A percentile compares a stretch with the other conserved stretches of the same genome.
phyloP scores from a whole-genome alignment of 2,329 filamentous ascomycete species.

The Pseudogymnoascus sp. region DNA sequence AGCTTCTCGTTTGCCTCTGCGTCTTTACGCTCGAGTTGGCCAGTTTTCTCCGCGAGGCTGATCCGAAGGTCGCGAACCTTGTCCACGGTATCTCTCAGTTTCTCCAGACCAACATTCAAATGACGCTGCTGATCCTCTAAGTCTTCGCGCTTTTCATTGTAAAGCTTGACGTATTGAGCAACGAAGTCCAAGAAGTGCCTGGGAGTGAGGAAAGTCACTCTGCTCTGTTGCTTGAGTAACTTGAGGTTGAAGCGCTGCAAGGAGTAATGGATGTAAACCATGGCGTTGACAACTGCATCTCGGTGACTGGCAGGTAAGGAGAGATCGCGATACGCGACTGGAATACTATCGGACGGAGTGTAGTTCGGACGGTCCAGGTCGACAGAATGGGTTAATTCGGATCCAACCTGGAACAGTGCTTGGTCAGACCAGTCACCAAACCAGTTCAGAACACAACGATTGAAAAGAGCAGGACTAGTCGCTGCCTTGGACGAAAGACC shows the following conservation, averaged over 20 bases:
- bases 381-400: conserved; percentile 90
- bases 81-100: conserved; percentile 90
- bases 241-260: conserved; percentile 82
- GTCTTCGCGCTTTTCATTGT: conserved; percentile 97
- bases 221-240: conserved; percentile 84
- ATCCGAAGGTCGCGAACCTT: conserved; percentile 89
- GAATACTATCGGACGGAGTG: conserved; percentile 79
- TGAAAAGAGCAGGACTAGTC: conserved; percentile 96
- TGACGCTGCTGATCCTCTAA: conserved; percentile 97
- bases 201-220: conserved; percentile 86
- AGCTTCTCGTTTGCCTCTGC: conserved; percentile 95
- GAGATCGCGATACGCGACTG: conserved; percentile 82
- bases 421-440: conserved; percentile 99
- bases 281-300: conserved; percentile 89
- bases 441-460: conserved; percentile 99
- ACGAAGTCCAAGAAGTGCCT: conserved; percentile 98
- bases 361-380: conserved; percentile 87
- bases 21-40: conserved; percentile 86
- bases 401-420: conserved; percentile 93
- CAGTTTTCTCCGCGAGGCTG: conserved; percentile 90
- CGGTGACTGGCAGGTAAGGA: conserved; percentile 79
- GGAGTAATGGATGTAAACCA: conserved; percentile 98
- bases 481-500: conserved; percentile 92
- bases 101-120: conserved; percentile 95
- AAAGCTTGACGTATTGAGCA: conserved; percentile 92